A percentile compares a stretch with the other conserved stretches of the same genome.
Conservation (phyloP, 148 eudicot genomes). For the Gaultheria prostrata region DNA sequence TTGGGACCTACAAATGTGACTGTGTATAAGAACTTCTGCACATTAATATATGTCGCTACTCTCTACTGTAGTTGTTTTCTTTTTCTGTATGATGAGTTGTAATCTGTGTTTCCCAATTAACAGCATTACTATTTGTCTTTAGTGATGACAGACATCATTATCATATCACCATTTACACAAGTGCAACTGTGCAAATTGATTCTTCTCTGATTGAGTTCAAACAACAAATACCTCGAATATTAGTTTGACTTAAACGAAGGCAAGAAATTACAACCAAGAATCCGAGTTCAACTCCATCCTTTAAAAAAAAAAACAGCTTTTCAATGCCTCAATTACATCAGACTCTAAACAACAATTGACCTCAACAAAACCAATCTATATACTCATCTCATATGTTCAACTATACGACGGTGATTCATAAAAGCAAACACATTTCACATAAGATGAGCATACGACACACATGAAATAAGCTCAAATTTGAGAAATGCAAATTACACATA, state of each 20-base stretch:
- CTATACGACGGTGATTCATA: background rate
- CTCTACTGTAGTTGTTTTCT: background rate
- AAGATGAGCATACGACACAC: background rate
- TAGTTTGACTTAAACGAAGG: background rate
- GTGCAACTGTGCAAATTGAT: no score
- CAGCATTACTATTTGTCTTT: background rate
- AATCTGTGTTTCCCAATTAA: background rate
- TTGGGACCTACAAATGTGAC: background rate
- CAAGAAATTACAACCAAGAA: background rate
- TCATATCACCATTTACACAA: background rate
- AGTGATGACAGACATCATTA: background rate
- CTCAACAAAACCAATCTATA: background rate
- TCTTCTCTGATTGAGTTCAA: background rate
- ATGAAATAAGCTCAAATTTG: background rate
- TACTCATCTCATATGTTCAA: background rate
- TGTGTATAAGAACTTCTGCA: background rate
- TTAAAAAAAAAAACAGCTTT: constrained; percentile 4
- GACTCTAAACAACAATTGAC: background rate
- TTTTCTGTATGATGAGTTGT: background rate
- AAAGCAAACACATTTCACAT: background rate
- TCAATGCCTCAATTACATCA: constrained; percentile 1
- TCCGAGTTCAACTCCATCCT: constrained; percentile 14
- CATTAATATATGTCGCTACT: background rate
- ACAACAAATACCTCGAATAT: background rate
- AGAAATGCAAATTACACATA: constrained; percentile 23